Conservation (phyloP, 306 rosid genomes). For the Vicia sativa region DNA sequence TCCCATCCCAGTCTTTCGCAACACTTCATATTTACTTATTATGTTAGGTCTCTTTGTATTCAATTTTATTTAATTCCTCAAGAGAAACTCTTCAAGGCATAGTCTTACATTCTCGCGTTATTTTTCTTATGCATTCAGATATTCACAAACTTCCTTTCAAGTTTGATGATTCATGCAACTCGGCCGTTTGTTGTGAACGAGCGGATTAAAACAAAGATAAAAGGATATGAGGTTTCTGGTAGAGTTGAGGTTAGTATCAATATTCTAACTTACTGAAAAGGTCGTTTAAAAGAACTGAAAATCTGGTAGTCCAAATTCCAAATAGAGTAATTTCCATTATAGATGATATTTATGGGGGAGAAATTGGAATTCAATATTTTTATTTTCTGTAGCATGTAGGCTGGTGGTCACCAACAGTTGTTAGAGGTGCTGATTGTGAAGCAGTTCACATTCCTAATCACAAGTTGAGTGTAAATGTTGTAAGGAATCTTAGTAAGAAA, state of each 20-base stretch:
- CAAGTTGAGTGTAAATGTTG: conserved; percentile 89
- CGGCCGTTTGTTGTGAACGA: conserved; percentile 91
- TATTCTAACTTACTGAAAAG: conserved; percentile 43
- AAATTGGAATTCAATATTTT: conserved; percentile 20
- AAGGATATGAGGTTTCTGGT: conserved; percentile 98
- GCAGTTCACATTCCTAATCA: conserved; percentile 98
- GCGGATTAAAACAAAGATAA: conserved; percentile 91
- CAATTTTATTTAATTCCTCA: conserved; percentile 24
- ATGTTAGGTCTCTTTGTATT: conserved; percentile 13
- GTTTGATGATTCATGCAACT: conserved; percentile 92
- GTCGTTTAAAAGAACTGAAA: conserved; percentile 13
- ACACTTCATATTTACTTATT: too few species aligned
- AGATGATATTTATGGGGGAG: not conserved
- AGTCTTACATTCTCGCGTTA: conserved; percentile 35
- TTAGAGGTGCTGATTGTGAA: conserved; percentile 98
- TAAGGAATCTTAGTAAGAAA: conserved; percentile 94
- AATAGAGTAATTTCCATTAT: conserved; percentile 9
- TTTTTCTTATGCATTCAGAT: conserved; percentile 70
- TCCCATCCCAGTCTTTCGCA: too few species aligned
- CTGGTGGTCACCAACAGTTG: conserved; percentile 98
- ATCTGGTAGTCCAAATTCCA: not conserved
- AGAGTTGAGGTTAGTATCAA: conserved; percentile 84
- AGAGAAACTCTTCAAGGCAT: conserved; percentile 32
- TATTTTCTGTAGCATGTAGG: conserved; percentile 78
- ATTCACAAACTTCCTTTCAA: conserved; percentile 95